phyloP scores from a whole-genome alignment of 2,329 filamentous ascomycete species.

The Cercospora berteroae region DNA sequence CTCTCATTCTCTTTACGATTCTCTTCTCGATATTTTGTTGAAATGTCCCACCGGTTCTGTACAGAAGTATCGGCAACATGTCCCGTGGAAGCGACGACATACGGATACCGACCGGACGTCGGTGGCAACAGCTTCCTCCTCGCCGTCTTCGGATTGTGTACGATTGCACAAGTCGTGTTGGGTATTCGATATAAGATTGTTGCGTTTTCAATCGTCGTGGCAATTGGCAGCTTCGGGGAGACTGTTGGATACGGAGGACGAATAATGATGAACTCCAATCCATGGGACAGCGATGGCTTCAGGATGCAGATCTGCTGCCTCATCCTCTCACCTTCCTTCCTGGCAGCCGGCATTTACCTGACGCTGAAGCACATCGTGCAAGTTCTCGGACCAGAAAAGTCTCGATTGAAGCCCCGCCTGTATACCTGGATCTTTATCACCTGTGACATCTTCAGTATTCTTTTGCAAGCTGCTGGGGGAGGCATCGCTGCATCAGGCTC shows the following conservation, averaged over 20 bases:
- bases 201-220: constrained; percentile 44
- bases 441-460: constrained; percentile 48
- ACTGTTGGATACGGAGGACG: constrained; percentile 46
- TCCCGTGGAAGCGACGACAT: constrained; percentile 41
- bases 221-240: constrained; percentile 44
- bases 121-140: constrained; percentile 43
- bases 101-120: constrained; percentile 43
- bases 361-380: constrained; percentile 49
- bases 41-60: constrained; percentile 23
- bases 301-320: constrained; percentile 47
- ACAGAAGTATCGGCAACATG: constrained; percentile 34
- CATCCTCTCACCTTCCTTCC: constrained; percentile 45
- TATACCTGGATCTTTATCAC: constrained; percentile 54
- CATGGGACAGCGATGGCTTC: constrained; percentile 43
- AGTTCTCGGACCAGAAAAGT: constrained; percentile 44
- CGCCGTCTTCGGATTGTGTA: constrained; percentile 38
- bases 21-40: not conserved
- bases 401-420: constrained; percentile 42
- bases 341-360: constrained; percentile 49
- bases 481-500: constrained; percentile 42
- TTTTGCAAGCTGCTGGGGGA: constrained; percentile 47
- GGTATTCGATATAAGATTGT: constrained; percentile 38
- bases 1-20: not conserved
- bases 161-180: constrained; percentile 38
- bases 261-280: constrained; percentile 44